phyloP scores from a whole-genome alignment of 176 grass and related monocot species.

The Ananas comosus region DNA sequence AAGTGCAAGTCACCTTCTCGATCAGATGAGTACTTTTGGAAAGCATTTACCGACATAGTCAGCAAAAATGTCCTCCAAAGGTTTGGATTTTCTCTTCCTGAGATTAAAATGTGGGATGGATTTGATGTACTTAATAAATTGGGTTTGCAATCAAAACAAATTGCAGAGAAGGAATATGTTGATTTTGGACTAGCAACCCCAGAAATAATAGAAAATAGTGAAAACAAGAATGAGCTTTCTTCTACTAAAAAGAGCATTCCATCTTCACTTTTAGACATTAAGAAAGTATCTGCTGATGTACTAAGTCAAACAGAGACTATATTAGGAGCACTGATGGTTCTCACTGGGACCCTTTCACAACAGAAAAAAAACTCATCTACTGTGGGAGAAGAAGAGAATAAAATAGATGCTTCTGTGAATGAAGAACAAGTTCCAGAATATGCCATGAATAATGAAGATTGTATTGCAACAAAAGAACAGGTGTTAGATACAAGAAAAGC shows the following conservation, averaged over 20 bases:
- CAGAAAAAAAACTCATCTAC: conserved; percentile 25
- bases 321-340: conserved; percentile 80
- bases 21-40: conserved; percentile 80
- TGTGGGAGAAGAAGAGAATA: conserved; percentile 14
- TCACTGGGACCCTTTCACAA: conserved; percentile 53
- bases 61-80: conserved; percentile 52
- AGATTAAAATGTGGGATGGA: conserved; percentile 66
- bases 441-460: conserved; percentile 23
- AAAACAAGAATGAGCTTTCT: conserved; percentile 17
- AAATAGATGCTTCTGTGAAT: conserved; percentile 21
- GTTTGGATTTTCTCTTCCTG: conserved; percentile 84
- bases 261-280: conserved; percentile 64
- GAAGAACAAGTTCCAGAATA: conserved; percentile 31
- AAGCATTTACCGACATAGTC: conserved; percentile 51
- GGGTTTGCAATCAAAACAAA: conserved; percentile 49
- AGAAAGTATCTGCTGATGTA: conserved; percentile 66
- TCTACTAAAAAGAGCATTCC: conserved; percentile 18
- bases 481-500: conserved; percentile 37
- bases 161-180: conserved; percentile 68
- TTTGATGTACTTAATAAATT: conserved; percentile 61
- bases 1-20: conserved; percentile 18
- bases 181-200: conserved; percentile 62
- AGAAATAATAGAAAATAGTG: conserved; percentile 30
- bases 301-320: conserved; percentile 84
- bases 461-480: conserved; percentile 18